Evolutionary conservation across 257 asterid genomes (phyloP), one percentile per base, ranked within the genome.

Genomic region (Solanum verrucosum): DNA sequence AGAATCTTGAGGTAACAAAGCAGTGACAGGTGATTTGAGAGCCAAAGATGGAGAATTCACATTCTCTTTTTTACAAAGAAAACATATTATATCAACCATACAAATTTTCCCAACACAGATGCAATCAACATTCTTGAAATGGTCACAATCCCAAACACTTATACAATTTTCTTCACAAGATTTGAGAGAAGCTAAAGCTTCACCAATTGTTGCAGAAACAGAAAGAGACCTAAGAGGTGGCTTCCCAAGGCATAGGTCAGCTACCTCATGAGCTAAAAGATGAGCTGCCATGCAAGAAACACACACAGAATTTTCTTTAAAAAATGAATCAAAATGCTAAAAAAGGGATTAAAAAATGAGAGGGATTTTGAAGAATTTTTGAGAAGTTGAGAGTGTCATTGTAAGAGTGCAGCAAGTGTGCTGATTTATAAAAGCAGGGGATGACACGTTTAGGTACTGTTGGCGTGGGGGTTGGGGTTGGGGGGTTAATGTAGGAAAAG

Each of bases 161-260:
- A 95, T 31, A 90, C 79, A 92, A 8, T 82, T 91, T 5, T 92
- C 96, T 16, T 84, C 91, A 33, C 94, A 88, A 71, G 91, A 83
- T 70, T 93, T 93, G 9, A 96, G 94, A 35, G 96, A 94, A 84
- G 94, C 87, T 85, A 96, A 67, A 44, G 98, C 98, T 89, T 92
- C 95, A 65, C 91, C 91, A 78, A 93, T 87, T 71, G 98, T 90
- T 90, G 95, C 93, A 31, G 98, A 88, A 63, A 91, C 90, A 83
- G 98, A 87, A 82, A 96, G 95, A 37, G 93, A 91, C 77, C 92
- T 95, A 49, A 96, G 95, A 38, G 98, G 93, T 46, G 98, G 98
- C 94, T 95, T 96, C 86, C 99, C 99, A 21, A 96, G 85, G 90
- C 99, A 95, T 88, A 96, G 98, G 88, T 96, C 99, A 72, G 98